Evolutionary conservation across 2,329 filamentous ascomycete species (phyloP), one percentile per base, ranked within the genome.

Genomic region (Fusarium pseudocircinatum): DNA sequence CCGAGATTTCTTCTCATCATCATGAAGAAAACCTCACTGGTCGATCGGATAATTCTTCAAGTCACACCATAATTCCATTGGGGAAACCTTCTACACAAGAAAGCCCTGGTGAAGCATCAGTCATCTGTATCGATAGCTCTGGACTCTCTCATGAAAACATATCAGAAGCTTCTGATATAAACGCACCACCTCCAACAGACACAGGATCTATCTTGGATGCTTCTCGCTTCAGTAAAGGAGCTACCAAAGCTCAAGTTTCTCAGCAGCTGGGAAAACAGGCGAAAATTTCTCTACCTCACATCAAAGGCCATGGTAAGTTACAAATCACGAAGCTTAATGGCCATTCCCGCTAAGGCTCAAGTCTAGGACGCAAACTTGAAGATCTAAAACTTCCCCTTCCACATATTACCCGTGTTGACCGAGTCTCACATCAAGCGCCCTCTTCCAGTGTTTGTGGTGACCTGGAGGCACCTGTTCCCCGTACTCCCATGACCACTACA

Each of bases 371-470:
- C 12, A 39, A 20, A 18, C 24, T 66, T 10, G 37, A 72, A 24
- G 47, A 49, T 26, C 24, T 72, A 15, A 72, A 69, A 28, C 46
- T 72, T 20, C 69, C 63, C 14, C 44, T 72, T 26, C 65, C 69
- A 52, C 63, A 62, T 20, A 56, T 67, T n/a, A 12, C 34, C 2
- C 69, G 56, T 32, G 18, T 18, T 18, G 43, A 20, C 62, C 42
- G 52, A 47, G 10, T 42, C 15, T 52, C 49, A 14, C 60, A 59
- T 20, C 60, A 59, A 14, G 58, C 65, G 7, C 69, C 76, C 10
- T 70, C 79, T 32, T 63, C 64, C 9, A 80, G 75, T 37, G 43
- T 54, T n/a, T 82, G 80, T 47, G 80, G 80, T 18, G 81, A 82
- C 42, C 68, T 82, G 26, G 80, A 82, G 60, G 47, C 68, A 13